Conservation (phyloP, 2,329 filamentous ascomycete species). For the Fusarium equiseti region DNA sequence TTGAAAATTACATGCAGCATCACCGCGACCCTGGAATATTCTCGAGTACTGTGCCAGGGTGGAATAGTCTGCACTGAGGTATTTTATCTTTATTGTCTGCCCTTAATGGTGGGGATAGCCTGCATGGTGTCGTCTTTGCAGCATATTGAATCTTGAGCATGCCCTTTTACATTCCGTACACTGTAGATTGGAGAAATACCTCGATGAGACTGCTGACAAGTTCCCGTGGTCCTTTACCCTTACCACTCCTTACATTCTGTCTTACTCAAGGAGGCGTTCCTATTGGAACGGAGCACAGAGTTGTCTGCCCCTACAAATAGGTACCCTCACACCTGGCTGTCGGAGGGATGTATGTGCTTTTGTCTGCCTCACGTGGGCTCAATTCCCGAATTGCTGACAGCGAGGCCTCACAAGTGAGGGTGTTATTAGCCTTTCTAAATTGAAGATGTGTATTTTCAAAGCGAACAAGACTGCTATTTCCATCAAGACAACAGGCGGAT, state of each 20-base stretch:
- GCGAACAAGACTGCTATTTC: background rate
- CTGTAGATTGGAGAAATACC: constrained; percentile 29
- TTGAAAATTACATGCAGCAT: constrained; percentile 28
- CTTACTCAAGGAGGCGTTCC: constrained; percentile 5
- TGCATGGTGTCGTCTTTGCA: constrained; percentile 30
- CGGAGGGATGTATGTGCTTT: constrained; percentile 22
- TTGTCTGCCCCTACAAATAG: constrained; percentile 33
- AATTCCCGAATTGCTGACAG: constrained; percentile 40
- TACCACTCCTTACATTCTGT: constrained; percentile 33
- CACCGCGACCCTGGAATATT: constrained; percentile 21
- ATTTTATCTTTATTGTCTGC: constrained; percentile 6
- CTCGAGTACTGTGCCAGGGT: constrained; percentile 6
- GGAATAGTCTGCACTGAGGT: constrained; percentile 18
- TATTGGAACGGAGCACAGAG: constrained; percentile 33
- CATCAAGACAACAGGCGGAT: background rate
- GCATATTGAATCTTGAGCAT: constrained; percentile 11
- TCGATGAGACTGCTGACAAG: constrained; percentile 29
- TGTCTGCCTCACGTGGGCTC: constrained; percentile 40
- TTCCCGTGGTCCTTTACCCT: constrained; percentile 27
- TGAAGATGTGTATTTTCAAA: background rate
- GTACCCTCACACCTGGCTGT: constrained; percentile 24
- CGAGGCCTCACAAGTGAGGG: constrained; percentile 30
- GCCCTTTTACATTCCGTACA: constrained; percentile 15
- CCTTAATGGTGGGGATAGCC: constrained; percentile 41
- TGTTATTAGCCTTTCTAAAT: background rate